Percentiles rank a stretch among this genome's conserved stretches.
phyloP scores from a whole-genome alignment of 2,329 filamentous ascomycete genomes.

The Cercospora citrullina region DNA sequence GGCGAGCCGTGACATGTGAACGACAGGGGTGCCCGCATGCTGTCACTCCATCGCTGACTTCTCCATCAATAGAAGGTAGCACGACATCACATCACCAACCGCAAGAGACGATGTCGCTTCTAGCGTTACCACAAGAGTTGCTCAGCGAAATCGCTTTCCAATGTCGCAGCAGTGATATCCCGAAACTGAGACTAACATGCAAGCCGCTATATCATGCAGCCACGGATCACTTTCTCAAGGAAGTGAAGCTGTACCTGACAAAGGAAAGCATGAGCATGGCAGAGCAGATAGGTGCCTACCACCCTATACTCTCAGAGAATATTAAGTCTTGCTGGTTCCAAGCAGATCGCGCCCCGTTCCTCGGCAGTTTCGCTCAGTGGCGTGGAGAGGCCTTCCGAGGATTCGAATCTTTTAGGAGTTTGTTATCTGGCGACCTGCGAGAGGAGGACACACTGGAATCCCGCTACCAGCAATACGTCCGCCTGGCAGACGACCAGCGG shows the following conservation, averaged over 20 bases:
- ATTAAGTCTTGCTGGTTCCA: neutral
- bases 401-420: neutral
- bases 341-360: neutral
- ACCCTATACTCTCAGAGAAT: neutral
- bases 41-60: neutral
- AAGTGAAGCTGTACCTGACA: conserved; percentile 1
- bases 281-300: neutral
- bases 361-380: neutral
- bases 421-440: neutral
- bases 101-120: neutral
- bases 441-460: neutral
- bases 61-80: neutral
- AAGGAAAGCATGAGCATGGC: neutral
- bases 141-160: neutral
- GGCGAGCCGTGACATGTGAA: neutral
- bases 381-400: neutral
- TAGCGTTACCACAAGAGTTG: neutral
- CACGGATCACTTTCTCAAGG: neutral
- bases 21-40: neutral
- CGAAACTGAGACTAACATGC: neutral
- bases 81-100: neutral
- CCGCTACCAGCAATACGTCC: neutral
- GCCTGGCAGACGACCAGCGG: neutral
- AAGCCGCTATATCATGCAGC: neutral
- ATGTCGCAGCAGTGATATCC: neutral